Evolutionary conservation across 495 filamentous ascomycete genomes (phyloP).

Genomic region (Cairneyella variabilis): DNA sequence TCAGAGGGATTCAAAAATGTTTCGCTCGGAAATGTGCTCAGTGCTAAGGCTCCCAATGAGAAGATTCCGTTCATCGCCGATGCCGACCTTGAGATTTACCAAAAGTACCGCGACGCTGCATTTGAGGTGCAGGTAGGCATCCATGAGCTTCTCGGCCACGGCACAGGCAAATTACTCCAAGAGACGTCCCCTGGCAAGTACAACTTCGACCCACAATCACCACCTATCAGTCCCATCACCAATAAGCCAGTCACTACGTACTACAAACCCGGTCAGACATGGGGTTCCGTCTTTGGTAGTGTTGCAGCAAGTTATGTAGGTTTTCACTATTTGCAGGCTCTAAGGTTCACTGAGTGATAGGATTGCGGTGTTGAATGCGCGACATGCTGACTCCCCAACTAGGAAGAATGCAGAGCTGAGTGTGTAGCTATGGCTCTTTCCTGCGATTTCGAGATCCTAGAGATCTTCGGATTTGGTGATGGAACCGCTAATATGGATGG

Average conservation of each 20-base stretch:
- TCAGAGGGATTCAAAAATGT: constrained; percentile 98
- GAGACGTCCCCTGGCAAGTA: constrained; percentile 75
- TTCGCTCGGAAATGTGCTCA: constrained; percentile 82
- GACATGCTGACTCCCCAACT: too few species aligned
- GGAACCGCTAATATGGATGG: constrained; percentile 64
- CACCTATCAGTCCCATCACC: constrained; percentile 75
- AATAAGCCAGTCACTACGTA: constrained; percentile 73
- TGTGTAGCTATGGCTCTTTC: constrained; percentile 90
- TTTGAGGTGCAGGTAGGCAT: constrained; percentile 96
- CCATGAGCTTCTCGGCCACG: constrained; percentile 93
- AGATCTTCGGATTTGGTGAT: constrained; percentile 89
- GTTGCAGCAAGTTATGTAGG: constrained; percentile 80
- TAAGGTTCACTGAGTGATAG: neutral
- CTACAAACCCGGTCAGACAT: constrained; percentile 93
- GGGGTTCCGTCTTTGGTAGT: constrained; percentile 86
- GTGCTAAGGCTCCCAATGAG: constrained; percentile 85
- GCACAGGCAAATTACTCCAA: constrained; percentile 91
- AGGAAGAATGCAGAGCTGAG: constrained; percentile 66
- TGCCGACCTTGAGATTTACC: constrained; percentile 70
- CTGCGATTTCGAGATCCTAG: constrained; percentile 82
- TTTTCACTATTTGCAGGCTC: neutral
- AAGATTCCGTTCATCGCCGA: constrained; percentile 81
- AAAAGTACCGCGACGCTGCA: constrained; percentile 73
- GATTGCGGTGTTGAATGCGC: too few species aligned
- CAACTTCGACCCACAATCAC: constrained; percentile 81